Evolutionary conservation across 139 green algal species (phyloP), one percentile per base, ranked within the genome.

Genomic region (Yamagishiella unicocca): DNA sequence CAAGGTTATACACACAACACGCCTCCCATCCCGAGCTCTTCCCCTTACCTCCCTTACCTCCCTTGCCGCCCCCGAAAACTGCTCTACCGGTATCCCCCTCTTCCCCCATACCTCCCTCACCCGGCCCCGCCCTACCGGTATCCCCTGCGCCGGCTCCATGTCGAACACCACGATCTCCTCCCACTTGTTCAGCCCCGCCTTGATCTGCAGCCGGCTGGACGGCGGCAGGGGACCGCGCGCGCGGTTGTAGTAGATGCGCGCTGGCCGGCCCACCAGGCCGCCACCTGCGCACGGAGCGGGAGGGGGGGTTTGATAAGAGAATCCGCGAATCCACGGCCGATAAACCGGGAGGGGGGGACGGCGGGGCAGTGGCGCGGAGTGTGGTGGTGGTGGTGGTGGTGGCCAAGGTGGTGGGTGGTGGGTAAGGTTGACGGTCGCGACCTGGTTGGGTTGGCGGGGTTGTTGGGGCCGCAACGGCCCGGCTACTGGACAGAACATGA

Each of bases 141-240:
- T 40, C 33, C 66, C 80, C 4, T 64, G 42, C 46, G 86, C 91
- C 2, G 35, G 81, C 71, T 79, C 43, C 95, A 97, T 94, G 85
- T 93, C 73, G 37, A 95, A 25, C 42, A 88, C 68, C 42, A 90
- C 58, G 5, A 96, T 92, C 35, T 75, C 88, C 90, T 97, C 95
- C 96, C 96, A 98, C 73, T 94, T 94, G 93, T 98, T 98, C 10
- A 95, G 53, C 58, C 95, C 95, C 24, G 92, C 84, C 91, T 98
- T 98, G 27, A 85, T 14, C 67, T 87, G 82, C 40, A 95, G 68
- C 22, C 27, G 27, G n/a, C 17, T n/a, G 62, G 9, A 74, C n/a
- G 40, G 45, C 1, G 94, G 89, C 73, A 97, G 92, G 10, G 94
- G 91, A 0, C 94, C 92, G 45, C n/a, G 38, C 12, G 81, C 43